Conservation (phyloP, 163 green algal species). For the Volvox carteri region DNA sequence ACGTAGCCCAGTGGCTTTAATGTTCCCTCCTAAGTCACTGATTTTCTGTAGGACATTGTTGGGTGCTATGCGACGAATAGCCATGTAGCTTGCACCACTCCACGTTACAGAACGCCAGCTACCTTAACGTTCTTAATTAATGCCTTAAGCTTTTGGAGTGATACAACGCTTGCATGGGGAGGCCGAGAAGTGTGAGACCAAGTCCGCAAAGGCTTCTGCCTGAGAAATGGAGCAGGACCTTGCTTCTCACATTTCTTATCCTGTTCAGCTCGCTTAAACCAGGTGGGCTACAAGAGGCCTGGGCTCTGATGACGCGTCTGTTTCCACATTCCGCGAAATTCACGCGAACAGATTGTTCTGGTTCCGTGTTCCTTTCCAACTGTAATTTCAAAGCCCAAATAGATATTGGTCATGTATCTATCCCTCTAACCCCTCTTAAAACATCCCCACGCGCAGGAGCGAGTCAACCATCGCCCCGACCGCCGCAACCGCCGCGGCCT, state of each 20-base stretch:
- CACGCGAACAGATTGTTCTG: not conserved
- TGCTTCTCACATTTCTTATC: not conserved
- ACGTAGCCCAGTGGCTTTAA: not conserved
- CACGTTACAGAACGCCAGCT: not conserved
- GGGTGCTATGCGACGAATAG: not conserved
- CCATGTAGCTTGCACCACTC: not conserved
- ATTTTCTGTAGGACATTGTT: not conserved
- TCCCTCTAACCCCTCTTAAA: not conserved
- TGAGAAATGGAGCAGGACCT: not conserved
- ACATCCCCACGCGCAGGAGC: not conserved
- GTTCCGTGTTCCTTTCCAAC: not conserved
- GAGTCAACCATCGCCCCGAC: not conserved
- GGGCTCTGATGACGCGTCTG: not conserved
- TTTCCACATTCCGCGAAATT: not conserved
- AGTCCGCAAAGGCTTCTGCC: not conserved
- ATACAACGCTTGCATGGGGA: not conserved
- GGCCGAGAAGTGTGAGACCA: not conserved
- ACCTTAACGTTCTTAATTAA: not conserved
- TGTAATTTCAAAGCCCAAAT: not conserved
- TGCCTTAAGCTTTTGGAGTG: not conserved
- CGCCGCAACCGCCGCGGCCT: constrained; percentile 10
- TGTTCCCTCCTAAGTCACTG: not conserved
- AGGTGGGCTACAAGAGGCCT: not conserved
- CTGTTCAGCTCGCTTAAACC: not conserved
- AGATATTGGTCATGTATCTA: not conserved